A percentile compares a stretch with the other conserved stretches of the same genome.
phyloP scores from a whole-genome alignment of 2,329 filamentous ascomycete species.

The Talaromyces sp. region DNA sequence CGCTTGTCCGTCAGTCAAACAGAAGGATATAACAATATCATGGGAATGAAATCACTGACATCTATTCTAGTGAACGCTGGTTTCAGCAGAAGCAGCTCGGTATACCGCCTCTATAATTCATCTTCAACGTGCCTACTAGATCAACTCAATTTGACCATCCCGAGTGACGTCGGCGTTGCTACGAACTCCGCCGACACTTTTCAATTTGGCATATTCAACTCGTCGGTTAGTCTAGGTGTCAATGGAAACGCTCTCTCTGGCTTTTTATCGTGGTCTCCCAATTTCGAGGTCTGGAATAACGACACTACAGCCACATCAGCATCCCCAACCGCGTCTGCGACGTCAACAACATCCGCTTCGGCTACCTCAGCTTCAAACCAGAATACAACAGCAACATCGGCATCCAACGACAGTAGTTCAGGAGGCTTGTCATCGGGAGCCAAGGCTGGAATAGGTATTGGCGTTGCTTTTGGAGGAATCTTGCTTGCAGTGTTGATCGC shows the following conservation, averaged over 20 bases:
- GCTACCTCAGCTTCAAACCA: not conserved
- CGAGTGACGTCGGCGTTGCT: not conserved
- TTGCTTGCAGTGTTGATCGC: not conserved
- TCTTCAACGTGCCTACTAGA: conserved; percentile 7
- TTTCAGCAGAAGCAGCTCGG: not conserved
- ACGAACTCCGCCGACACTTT: not conserved
- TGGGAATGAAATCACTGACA: not conserved
- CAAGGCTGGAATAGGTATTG: conserved; percentile 3
- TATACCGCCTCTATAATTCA: conserved; percentile 3
- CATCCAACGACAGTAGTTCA: not conserved
- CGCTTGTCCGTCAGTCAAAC: not conserved
- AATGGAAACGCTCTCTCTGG: not conserved
- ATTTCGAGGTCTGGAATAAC: conserved; percentile 1
- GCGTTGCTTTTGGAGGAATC: not conserved
- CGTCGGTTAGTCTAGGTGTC: not conserved
- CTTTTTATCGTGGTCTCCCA: not conserved
- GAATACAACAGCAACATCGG: not conserved
- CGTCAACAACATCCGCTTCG: not conserved
- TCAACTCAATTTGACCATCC: conserved; percentile 6
- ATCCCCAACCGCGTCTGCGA: not conserved
- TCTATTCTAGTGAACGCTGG: not conserved
- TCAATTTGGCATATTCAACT: conserved; percentile 4
- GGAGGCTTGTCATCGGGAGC: not conserved
- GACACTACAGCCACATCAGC: not conserved
- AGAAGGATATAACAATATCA: not conserved